Conservation (phyloP, 164 flowering plant species). For the Vitis labrusca region DNA sequence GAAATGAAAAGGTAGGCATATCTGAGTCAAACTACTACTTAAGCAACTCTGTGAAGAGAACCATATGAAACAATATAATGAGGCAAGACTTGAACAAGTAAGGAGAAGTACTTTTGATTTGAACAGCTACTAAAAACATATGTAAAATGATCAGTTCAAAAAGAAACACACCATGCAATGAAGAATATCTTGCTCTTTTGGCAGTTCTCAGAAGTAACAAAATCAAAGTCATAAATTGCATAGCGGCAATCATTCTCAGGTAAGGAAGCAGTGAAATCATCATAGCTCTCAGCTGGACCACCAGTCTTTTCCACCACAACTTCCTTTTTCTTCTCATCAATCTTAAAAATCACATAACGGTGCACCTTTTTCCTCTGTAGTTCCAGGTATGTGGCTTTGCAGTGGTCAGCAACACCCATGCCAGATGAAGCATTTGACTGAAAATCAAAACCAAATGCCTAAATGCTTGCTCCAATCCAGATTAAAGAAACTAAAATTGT, state of each 20-base stretch:
- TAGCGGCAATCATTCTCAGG: constrained; percentile 62
- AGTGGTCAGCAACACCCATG: constrained; percentile 54
- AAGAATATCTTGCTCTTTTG: constrained; percentile 63
- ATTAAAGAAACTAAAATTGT: background rate
- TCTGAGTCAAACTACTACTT: too few relatives aligned
- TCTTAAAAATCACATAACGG: constrained; percentile 59
- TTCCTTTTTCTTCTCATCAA: constrained; percentile 58
- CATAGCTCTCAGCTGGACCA: constrained; percentile 48
- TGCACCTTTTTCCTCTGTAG: constrained; percentile 51
- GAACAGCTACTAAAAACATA: too few relatives aligned
- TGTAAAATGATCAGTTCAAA: background rate
- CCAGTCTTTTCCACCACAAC: constrained; percentile 61
- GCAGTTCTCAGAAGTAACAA: constrained; percentile 58
- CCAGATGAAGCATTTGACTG: constrained; percentile 60
- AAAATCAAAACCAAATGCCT: background rate
- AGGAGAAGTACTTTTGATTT: too few relatives aligned
- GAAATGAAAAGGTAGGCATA: too few relatives aligned
- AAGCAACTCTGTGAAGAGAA: too few relatives aligned
- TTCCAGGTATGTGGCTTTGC: constrained; percentile 47
- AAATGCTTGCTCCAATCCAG: background rate
- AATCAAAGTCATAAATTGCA: constrained; percentile 61
- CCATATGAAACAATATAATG: too few relatives aligned
- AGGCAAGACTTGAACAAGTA: too few relatives aligned
- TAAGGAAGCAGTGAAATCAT: constrained; percentile 44
- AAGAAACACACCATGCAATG: constrained; percentile 44